Base-by-base conservation (phyloP, 1,284 basidiomycete genomes). In the Volvariella volvacea region DNA sequence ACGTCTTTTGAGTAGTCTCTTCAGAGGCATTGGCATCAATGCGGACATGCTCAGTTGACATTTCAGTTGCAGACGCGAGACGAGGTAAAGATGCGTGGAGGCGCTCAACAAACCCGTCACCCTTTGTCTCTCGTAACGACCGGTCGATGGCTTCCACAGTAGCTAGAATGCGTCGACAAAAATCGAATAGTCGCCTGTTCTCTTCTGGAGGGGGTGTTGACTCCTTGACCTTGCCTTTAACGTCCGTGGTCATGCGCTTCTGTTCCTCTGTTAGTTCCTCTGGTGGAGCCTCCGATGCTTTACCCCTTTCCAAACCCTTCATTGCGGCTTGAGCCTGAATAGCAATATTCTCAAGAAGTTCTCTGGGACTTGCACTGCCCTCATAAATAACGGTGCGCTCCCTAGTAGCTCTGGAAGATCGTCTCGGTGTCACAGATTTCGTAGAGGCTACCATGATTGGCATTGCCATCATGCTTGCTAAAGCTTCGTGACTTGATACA, bases 381-480 rank as follows among this genome's bases (percentile, higher is more conserved):
- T 94, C 92, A 59, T 95, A 96, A 22, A 86, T 63, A 48, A 92
- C 83, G 1, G 78, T 81, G 20, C 88, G 80, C 59, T 90, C 88
- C 39, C 85, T 79, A 38, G 80, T 70, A 44, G 66, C 70, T 33
- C 63, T 60, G 46, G 66, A 71, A 4, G 62, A 47, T 41, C 72
- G 78, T 66, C 74, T 80, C 4, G 76, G 67, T 10, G 69, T 67
- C 10, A 80, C 65, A 2, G 73, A 67, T 58, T 83, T 86, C 22
- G 80, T 73, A n/a, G 82, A 83, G 2, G 74, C 66, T 16, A 79
- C 74, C 91, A 94, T 94, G 58, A 91, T 91, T 1, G 92, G 91
- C 90, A 93, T 94, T 0, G 87, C 92, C 78, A 95, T 89, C 87
- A 94, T 92, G 52, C 86, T 88, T 2, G 90, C 89, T 21, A 94